Evolutionary conservation across 2,329 filamentous ascomycete genomes (phyloP).

Genomic region (Dactylellina leptospora): DNA sequence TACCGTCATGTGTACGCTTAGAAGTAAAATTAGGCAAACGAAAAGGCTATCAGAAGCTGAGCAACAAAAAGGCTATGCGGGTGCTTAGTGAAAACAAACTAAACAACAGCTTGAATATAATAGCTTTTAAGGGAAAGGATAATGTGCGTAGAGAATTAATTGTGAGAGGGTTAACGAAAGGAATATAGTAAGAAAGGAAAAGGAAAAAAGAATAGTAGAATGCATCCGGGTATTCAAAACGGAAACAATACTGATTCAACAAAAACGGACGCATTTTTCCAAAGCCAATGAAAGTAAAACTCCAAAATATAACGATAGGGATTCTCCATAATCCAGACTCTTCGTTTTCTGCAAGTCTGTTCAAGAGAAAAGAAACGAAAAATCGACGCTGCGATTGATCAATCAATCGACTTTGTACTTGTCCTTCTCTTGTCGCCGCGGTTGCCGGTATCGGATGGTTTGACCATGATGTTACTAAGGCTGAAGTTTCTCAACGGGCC

Average conservation of each 20-base stretch:
- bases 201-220: slow-evolving; percentile 3
- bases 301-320: slow-evolving; percentile 1
- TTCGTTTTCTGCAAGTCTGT: not conserved
- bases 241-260: not conserved
- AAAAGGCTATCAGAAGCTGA: not conserved
- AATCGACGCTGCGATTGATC: too few species aligned
- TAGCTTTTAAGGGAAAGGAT: slow-evolving; percentile 1
- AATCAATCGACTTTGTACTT: slow-evolving; percentile 43
- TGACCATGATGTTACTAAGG: slow-evolving; percentile 24
- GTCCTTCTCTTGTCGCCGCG: slow-evolving; percentile 11
- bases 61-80: slow-evolving; percentile 2
- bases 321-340: not conserved
- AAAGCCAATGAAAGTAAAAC: not conserved
- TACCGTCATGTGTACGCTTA: not conserved
- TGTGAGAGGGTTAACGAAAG: not conserved
- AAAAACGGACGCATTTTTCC: not conserved
- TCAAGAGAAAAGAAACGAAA: too few species aligned
- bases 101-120: not conserved
- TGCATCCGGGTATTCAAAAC: slow-evolving; percentile 42
- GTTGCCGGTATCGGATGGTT: not conserved
- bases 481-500: slow-evolving; percentile 43
- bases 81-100: not conserved
- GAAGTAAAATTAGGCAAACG: not conserved
- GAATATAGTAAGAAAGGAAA: not conserved
- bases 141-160: not conserved